Evolutionary conservation across 2,329 filamentous ascomycete species (phyloP).

Genomic region (Xylariaceae sp.): DNA sequence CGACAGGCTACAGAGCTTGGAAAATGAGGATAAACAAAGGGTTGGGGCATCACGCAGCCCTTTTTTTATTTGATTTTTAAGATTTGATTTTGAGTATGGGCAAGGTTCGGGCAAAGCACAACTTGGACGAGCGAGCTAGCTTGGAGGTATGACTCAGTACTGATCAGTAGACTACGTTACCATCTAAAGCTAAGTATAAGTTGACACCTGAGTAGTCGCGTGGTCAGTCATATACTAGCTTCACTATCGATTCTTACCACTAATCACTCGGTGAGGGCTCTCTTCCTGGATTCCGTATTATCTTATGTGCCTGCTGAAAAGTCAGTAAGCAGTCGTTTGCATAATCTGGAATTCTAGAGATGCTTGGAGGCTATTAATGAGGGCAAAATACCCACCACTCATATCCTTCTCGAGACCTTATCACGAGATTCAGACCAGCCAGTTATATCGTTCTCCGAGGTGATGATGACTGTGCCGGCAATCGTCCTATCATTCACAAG

Average conservation of each 20-base stretch:
- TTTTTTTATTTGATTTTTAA: neutral
- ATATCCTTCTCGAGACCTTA: constrained; percentile 15
- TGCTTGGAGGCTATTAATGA: constrained; percentile 2
- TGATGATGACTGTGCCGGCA: constrained; percentile 24
- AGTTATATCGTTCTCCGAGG: constrained; percentile 6
- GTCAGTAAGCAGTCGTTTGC: no score
- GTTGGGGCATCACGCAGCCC: neutral
- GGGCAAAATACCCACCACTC: constrained; percentile 12
- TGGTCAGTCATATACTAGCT: no score
- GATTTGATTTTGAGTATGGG: neutral
- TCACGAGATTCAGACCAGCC: constrained; percentile 19
- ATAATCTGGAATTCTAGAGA: no score
- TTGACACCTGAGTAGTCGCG: no score
- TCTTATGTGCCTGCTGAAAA: no score
- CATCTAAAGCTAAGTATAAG: no score
- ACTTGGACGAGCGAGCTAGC: no score
- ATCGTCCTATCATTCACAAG: constrained; percentile 15
- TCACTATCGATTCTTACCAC: no score
- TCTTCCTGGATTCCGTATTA: no score
- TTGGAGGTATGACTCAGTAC: no score
- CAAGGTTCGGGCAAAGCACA: neutral
- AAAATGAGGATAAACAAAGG: neutral
- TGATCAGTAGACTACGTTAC: no score
- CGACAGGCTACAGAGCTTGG: neutral
- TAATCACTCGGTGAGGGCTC: no score